Evolutionary conservation across 192 early-diverging fungal genomes (phyloP), one percentile per base, ranked within the genome.

Genomic region (Phlyctochytrium bullatum): DNA sequence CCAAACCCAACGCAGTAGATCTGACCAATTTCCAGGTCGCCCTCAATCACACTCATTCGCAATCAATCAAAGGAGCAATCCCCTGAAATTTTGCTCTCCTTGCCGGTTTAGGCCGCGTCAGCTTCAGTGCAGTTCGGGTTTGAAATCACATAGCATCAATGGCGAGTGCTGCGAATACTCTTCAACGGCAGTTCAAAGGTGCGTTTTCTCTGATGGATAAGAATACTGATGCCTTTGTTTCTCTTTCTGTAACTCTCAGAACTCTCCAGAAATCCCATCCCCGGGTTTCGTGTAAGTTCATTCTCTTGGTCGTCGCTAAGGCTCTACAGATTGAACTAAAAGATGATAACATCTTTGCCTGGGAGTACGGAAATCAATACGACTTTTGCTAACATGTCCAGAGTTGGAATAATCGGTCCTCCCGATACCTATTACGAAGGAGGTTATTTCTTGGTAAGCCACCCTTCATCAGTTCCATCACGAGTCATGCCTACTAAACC

Each of bases 361-460:
- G 83, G 83, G 68, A 82, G 74, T 78, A 68, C 53, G 72, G 67
- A 36, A n/a, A n/a, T n/a, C n/a, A n/a, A n/a, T 3, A 65, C 40
- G n/a, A 12, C 10, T 27, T 69, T 54, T 67, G 52, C 6, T 36
- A 16, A 10, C 32, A 1, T 66, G 50, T 76, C 14, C 54, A 75
- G 76, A 59, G 83, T 85, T 6, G 83, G 81, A n/a, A 85, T 85
- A 40, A 80, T 83, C 51, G 83, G 83, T 17, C 83, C 83, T 16
- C 64, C 76, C 2, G 67, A 84, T 2, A 85, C 83, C 4, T 16
- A 75, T n/a, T 85, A 83, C 68, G 65, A 83, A 62, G 77, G 81
- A n/a, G 83, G 83, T 12, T 83, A 83, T 54, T 85, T 85, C 61
- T 36, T 80, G 78, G 75, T 79, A 35, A 52, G 66, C 3, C 62